These are phyloP conservation scores for Neurospora cerealis DNA, from an alignment of 495 filamentous ascomycete genomes.

Conservation along the genomic window DNA sequence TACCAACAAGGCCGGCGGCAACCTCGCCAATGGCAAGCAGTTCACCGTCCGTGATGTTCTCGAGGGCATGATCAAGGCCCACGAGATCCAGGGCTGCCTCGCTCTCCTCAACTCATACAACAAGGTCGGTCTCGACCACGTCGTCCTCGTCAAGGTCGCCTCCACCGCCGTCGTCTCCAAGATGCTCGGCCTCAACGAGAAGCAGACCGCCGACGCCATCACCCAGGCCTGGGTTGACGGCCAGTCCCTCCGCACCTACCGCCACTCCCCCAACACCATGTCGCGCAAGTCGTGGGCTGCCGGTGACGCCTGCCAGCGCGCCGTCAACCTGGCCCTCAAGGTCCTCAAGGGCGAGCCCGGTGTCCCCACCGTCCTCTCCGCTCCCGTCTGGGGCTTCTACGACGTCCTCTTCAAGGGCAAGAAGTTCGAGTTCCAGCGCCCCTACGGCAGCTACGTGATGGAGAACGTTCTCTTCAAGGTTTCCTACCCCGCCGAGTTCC, in stretches of 20 bases:
- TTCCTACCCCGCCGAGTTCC: constrained; percentile 98
- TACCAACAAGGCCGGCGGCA: constrained; percentile 85
- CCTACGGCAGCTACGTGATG: constrained; percentile 98
- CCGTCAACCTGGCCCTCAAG: constrained; percentile 89
- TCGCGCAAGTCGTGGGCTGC: constrained; percentile 98
- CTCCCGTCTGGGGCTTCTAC: constrained; percentile 96
- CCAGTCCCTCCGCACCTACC: constrained; percentile 90
- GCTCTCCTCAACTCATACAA: constrained; percentile 97
- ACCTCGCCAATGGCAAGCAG: constrained; percentile 76
- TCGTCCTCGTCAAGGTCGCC: constrained; percentile 95
- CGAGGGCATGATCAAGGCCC: constrained; percentile 98
- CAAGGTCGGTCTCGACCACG: constrained; percentile 95
- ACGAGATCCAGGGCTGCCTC: constrained; percentile 96
- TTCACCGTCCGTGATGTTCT: constrained; percentile 82
- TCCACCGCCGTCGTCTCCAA: constrained; percentile 88
- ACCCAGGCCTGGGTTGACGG: constrained; percentile 97
- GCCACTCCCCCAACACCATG: constrained; percentile 98
- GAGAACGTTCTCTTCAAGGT: constrained; percentile 99
- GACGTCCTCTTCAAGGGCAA: constrained; percentile 94
- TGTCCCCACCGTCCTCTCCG: constrained; percentile 83
- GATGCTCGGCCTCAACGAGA: constrained; percentile 80
- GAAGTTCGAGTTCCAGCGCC: constrained; percentile 89
- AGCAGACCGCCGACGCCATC: constrained; percentile 88
- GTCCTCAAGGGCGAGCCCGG: constrained; percentile 87
- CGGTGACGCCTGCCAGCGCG: constrained; percentile 92